Conservation (phyloP, 2,329 filamentous ascomycete species). For the Tolypocladium nubicola region DNA sequence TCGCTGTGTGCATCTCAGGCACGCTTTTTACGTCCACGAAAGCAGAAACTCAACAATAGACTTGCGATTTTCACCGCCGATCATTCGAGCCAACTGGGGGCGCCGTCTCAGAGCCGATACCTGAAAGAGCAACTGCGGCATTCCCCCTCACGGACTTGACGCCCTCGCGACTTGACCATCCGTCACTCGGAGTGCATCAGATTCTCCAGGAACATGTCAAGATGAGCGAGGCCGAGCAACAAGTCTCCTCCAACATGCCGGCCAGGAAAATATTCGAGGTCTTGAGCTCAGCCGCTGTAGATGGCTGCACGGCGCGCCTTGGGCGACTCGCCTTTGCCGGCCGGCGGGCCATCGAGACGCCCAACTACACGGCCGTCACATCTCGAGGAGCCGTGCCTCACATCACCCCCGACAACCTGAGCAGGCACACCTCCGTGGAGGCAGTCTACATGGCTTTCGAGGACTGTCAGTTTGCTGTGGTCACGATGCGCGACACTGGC, state of each 20-base stretch:
- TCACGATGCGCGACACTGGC: background rate
- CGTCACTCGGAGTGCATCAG: background rate
- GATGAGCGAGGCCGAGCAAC: constrained; percentile 15
- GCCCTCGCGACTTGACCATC: background rate
- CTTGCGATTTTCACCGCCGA: background rate
- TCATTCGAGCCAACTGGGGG: too few species aligned
- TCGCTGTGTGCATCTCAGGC: background rate
- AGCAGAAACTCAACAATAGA: background rate
- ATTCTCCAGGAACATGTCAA: constrained; percentile 9
- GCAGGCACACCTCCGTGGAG: constrained; percentile 50
- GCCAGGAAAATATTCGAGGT: constrained; percentile 31
- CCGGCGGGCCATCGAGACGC: constrained; percentile 64
- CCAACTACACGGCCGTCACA: constrained; percentile 68
- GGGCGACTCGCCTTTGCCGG: constrained; percentile 54
- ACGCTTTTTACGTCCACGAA: background rate
- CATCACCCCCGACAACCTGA: constrained; percentile 74
- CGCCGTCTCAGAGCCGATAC: background rate
- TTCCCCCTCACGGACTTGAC: background rate
- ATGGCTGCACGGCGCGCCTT: constrained; percentile 46
- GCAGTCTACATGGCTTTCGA: constrained; percentile 78
- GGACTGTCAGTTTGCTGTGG: constrained; percentile 61
- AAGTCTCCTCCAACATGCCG: constrained; percentile 12
- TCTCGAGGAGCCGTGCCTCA: constrained; percentile 83
- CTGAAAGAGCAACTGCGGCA: background rate
- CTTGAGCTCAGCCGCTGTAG: constrained; percentile 27